Base-by-base conservation (phyloP, 1,139 yeast species). In the Hanseniaspora sp. region DNA sequence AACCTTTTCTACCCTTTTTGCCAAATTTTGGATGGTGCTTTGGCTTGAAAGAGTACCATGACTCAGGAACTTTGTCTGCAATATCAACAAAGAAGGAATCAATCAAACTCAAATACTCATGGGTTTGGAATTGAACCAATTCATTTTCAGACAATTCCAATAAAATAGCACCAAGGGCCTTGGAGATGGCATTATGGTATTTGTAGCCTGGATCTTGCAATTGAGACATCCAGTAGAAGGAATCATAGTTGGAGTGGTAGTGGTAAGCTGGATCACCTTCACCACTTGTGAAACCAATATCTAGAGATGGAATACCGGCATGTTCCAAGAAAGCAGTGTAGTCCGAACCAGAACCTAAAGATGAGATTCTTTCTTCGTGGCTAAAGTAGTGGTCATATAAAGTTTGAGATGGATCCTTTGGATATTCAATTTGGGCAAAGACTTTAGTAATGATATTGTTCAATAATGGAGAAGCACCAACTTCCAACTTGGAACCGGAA, bases 201-300 rank as follows among this genome's bases (percentile, higher is more conserved):
- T 69, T 69, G 69, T 78, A 80, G 0, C 75, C 78, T 9, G 82
- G 80, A 62, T 82, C 86, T 30, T 77, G 83, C 63, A 66, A 74
- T 7, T 67, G 71, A 49, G 73, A 72, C 79, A 82, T 79, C 88
- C 87, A 82, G 59, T 78, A 71, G 64, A 69, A 78, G 3, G 86
- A 81, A 63, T 82, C 87, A 62, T 79, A 82, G 63, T 80, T 78
- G 42, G 86, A 79, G 63, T 82, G 86, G 64, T 82, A 82, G 57
- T 80, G 86, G 63, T 82, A 82, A 3, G 81, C 77, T 0, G 82
- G 70, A 52, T 78, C 77, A 7, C 69, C 68, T 18, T 61, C 60
- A 11, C 72, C 70, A 38, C 67, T 64, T 11, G 59, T 59, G 61
- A 80, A 82, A 0, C 82, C 83, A 55, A 80, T 57, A 63, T 81